A percentile compares a stretch with the other conserved stretches of the same genome.
These are phyloP conservation scores for Fusarium neocosmosporiellum DNA, from an alignment of 2,329 filamentous ascomycete species.

Conservation along the genomic window DNA sequence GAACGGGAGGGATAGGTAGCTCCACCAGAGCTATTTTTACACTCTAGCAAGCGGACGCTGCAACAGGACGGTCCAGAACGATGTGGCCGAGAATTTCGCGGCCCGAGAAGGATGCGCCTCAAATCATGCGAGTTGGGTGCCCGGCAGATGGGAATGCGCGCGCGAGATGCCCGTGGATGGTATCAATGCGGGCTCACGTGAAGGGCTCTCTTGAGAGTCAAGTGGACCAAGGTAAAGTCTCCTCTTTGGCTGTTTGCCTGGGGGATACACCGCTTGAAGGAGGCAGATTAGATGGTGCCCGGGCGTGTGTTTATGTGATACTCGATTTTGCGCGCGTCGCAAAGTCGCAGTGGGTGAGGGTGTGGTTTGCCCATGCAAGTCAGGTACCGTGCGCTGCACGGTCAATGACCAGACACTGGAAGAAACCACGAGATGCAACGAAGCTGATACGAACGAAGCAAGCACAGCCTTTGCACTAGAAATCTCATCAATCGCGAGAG, in stretches of 20 bases:
- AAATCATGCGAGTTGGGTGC: not conserved
- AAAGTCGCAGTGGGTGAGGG: not conserved
- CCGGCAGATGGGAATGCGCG: not conserved
- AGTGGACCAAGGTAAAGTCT: not conserved
- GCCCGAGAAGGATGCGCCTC: not conserved
- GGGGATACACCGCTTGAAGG: not conserved
- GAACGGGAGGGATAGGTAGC: not conserved
- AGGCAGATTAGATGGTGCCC: not conserved
- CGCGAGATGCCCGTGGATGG: not conserved
- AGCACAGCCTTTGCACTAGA: not conserved
- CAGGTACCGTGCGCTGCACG: not conserved
- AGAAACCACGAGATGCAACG: not conserved
- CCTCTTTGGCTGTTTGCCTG: not conserved
- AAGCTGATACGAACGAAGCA: not conserved
- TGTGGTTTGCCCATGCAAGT: not conserved
- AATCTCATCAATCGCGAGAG: not conserved
- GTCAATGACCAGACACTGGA: not conserved
- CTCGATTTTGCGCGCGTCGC: not conserved
- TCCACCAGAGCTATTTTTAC: constrained; percentile 18
- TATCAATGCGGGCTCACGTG: not conserved
- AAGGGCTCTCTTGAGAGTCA: not conserved
- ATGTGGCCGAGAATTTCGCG: not conserved
- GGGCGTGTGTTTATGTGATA: not conserved
- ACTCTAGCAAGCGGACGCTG: not conserved
- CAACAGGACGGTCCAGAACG: not conserved